Conservation (phyloP, 2,329 filamentous ascomycete genomes). For the Stagonosporopsis rhizophila region DNA sequence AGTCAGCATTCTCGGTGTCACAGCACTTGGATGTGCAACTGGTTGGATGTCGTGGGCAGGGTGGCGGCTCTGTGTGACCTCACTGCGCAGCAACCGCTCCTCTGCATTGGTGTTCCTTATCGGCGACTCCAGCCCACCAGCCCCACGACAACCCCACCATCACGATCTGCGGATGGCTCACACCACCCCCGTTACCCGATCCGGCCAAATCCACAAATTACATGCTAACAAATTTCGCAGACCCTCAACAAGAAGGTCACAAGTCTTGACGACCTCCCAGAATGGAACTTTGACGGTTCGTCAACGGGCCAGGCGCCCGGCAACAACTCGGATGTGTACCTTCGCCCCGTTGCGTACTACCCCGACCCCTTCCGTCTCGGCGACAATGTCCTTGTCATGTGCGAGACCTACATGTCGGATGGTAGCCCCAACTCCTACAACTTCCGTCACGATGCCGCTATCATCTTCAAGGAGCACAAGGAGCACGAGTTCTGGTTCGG, state of each 20-base stretch:
- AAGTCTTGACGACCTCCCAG: slow-evolving; percentile 70
- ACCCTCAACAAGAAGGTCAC: slow-evolving; percentile 67
- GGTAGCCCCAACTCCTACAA: slow-evolving; percentile 98
- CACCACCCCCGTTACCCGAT: slow-evolving; percentile 10
- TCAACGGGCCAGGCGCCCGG: slow-evolving; percentile 91
- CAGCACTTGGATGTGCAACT: slow-evolving; percentile 9
- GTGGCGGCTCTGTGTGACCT: slow-evolving; percentile 31
- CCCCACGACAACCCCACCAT: slow-evolving; percentile 41
- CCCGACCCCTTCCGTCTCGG: slow-evolving; percentile 88
- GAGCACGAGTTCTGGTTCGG: slow-evolving; percentile 94
- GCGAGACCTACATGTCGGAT: slow-evolving; percentile 93
- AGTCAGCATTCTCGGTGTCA: slow-evolving; percentile 9
- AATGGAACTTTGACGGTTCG: slow-evolving; percentile 88
- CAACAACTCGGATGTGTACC: slow-evolving; percentile 97
- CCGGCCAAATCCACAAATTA: not conserved
- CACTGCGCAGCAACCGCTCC: slow-evolving; percentile 27
- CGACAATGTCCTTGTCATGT: slow-evolving; percentile 92
- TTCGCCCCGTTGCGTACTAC: slow-evolving; percentile 87
- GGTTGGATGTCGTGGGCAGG: slow-evolving; percentile 17
- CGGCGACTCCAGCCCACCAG: slow-evolving; percentile 35
- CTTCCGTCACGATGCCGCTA: slow-evolving; percentile 88
- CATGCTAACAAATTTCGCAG: slow-evolving; percentile 52
- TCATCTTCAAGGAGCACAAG: slow-evolving; percentile 88
- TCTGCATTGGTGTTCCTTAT: slow-evolving; percentile 38
- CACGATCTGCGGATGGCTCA: slow-evolving; percentile 19